Evolutionary conservation across 495 filamentous ascomycete genomes (phyloP), one percentile per base, ranked within the genome.

Genomic region (Amniculicola lignicola): DNA sequence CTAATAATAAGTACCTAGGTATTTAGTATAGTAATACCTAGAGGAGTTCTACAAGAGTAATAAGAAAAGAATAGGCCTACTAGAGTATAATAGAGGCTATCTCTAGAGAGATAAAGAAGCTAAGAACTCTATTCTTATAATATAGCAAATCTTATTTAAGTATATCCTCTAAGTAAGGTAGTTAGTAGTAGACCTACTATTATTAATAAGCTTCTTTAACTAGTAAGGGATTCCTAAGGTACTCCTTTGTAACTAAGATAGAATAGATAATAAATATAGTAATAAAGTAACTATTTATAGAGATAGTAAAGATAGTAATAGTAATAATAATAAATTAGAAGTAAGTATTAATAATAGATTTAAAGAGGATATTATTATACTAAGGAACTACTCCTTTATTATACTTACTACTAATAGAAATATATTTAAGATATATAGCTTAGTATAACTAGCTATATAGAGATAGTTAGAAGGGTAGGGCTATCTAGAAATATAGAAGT

Each of bases 131-230:
- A 31, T 57, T 9, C 18, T 77, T 23, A 58, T 66, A n/a, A 78
- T 72, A n/a, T 77, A 68, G 73, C 70, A 75, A 44, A 74, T 78
- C 36, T 77, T 71, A 37, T 79, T 79, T 47, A 67, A 77, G 7
- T 37, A 73, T 51, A 71, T 79, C 12, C 65, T 44, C 6, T 4
- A 66, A 36, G 64, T 15, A 23, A 46, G 43, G 39, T 46, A 7
- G 16, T 64, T 53, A 15, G 62, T 58, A 22, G 57, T 53, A 29
- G 48, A 65, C 48, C 35, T 65, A 23, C 37, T 65, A 19, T 65
- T 59, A 12, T 43, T 65, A 3, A 65, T 65, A 54, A 65, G 62
- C 52, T 65, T 65, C 24, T 65, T 65, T 29, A 37, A 65, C 37
- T 45, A 36, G 35, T 31, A 63, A 31, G 62, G 59, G 18, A 63